phyloP scores from a whole-genome alignment of 1,284 basidiomycete species.

The Phylloboletellus chloephorus region DNA sequence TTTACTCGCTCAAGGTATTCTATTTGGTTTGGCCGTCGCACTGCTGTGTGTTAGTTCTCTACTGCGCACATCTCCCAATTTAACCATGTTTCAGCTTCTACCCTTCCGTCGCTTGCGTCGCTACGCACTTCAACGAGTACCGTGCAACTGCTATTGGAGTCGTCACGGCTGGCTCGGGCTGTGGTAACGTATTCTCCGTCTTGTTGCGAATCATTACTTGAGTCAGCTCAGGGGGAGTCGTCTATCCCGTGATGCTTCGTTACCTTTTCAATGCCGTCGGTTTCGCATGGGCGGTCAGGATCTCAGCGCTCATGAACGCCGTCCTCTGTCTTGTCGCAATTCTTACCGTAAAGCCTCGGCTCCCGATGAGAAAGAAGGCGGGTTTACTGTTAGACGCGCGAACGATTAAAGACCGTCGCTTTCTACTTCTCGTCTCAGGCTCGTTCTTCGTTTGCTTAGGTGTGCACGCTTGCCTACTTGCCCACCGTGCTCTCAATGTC shows the following conservation, averaged over 20 bases:
- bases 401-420: conserved; percentile 40
- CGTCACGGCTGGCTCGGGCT: conserved; percentile 47
- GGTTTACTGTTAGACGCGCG: conserved; percentile 27
- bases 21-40: conserved; percentile 56
- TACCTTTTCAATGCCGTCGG: conserved; percentile 50
- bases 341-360: conserved; percentile 35
- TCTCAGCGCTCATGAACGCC: conserved; percentile 40
- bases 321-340: conserved; percentile 39
- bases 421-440: conserved; percentile 42
- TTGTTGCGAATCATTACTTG: conserved; percentile 18
- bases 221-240: conserved; percentile 48
- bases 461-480: conserved; percentile 16
- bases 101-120: conserved; percentile 49
- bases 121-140: conserved; percentile 50
- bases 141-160: conserved; percentile 57
- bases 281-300: conserved; percentile 58
- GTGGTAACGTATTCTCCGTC: conserved; percentile 36
- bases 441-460: conserved; percentile 48
- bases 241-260: conserved; percentile 63
- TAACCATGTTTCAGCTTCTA: conserved; percentile 44
- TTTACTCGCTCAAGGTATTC: conserved; percentile 52
- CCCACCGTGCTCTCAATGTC: not conserved
- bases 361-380: conserved; percentile 20
- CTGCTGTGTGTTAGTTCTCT: conserved; percentile 42
- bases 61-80: conserved; percentile 5